Evolutionary conservation across 768 basidiomycete genomes (phyloP), one percentile per base, ranked within the genome.

Genomic region (Jaapia argillacea): DNA sequence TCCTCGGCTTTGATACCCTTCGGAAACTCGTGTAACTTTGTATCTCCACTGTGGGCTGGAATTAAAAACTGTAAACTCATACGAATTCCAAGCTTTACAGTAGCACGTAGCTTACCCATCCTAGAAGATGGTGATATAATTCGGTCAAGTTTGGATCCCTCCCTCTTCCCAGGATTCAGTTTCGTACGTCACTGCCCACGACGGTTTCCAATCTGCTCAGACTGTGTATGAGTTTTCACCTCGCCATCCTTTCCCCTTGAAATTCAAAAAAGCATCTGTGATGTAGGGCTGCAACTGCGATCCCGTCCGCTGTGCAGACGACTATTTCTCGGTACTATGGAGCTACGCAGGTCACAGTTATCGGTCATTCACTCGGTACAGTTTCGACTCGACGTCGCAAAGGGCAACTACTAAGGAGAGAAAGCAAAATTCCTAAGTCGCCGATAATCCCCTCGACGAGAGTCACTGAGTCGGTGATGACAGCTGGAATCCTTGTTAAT

Each of bases 91-190:
- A n/a, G n/a, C n/a, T n/a, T n/a, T n/a, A n/a, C n/a, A n/a, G n/a
- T 28, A 5, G 13, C 42, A 16, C 31, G 31, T 33, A 68, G 72
- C 24, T 6, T 58, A 20, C 42, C 69, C 4, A 46, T 61, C 31
- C 47, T 75, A 26, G 71, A 69, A 0, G 76, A 79, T 46, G 55
- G 45, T 0, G 53, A 71, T 44, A 51, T 75, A 47, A 45, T 66
- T 47, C 51, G 65, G 43, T 45, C 46, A 3, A 48, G 37, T 3
- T 51, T 74, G 36, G 42, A 70, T 45, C n/a, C 68, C 0, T 49
- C 60, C 1, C 62, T 75, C 7, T 79, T 79, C 60, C 75, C 75
- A 0, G 74, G 74, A 2, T 40, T 79, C 5, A 53, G 54, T 35
- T n/a, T 63, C 67, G 4, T 42, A 49, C 6, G 58, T 78, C 2